Percentiles rank a stretch among this genome's conserved stretches.
Evolutionary conservation across 495 filamentous ascomycete species (phyloP).

Genomic region (Aspergillus nanangensis): DNA sequence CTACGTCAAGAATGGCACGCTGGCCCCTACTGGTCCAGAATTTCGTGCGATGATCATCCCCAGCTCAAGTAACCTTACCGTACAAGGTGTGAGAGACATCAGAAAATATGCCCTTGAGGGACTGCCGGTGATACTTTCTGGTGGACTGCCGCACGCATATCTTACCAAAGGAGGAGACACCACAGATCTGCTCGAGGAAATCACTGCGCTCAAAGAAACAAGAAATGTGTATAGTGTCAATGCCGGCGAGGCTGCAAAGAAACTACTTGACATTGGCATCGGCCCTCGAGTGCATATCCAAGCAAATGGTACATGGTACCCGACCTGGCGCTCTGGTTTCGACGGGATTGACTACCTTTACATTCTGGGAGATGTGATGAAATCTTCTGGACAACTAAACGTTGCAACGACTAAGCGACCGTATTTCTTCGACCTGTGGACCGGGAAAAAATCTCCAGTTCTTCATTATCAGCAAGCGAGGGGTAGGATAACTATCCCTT

Average conservation of each 20-base stretch:
- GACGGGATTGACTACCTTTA: conserved; percentile 28
- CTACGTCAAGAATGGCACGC: conserved; percentile 22
- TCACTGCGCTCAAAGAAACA: conserved; percentile 10
- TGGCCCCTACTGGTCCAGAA: conserved; percentile 35
- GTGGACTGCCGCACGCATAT: conserved; percentile 23
- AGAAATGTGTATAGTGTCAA: conserved; percentile 15
- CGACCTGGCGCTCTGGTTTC: conserved; percentile 25
- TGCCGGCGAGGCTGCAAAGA: conserved; percentile 11
- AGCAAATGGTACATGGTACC: conserved; percentile 31
- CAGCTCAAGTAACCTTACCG: conserved; percentile 32
- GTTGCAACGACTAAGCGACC: conserved; percentile 24
- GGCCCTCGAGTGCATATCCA: conserved; percentile 14
- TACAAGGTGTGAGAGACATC: conserved; percentile 28
- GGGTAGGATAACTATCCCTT: conserved; percentile 17
- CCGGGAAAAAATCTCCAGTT: conserved; percentile 30
- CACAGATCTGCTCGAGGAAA: conserved; percentile 1
- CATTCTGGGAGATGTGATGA: conserved; percentile 30
- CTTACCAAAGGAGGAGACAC: conserved; percentile 11
- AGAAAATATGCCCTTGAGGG: conserved; percentile 33
- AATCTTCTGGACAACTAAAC: conserved; percentile 20
- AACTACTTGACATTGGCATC: conserved; percentile 19
- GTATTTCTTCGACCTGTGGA: conserved; percentile 37
- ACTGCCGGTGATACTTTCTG: conserved; percentile 38
- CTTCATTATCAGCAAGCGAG: conserved; percentile 19
- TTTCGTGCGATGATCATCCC: conserved; percentile 44